phyloP scores from a whole-genome alignment of 208 protist genomes.

The Wallacemonas collosoma region DNA sequence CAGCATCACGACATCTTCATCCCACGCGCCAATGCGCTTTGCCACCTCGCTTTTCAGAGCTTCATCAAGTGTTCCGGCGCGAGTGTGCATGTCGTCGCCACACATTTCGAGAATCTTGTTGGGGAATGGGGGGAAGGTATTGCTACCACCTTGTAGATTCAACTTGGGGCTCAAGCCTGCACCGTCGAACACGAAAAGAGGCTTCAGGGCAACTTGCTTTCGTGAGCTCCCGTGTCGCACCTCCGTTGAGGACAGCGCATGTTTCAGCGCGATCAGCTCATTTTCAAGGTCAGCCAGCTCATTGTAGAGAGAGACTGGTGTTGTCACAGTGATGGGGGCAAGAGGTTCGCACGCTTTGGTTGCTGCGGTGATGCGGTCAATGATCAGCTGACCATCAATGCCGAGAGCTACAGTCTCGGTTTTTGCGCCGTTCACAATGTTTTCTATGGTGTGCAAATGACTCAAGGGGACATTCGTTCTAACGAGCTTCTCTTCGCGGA shows the following conservation, averaged over 20 bases:
- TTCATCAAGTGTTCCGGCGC: not conserved
- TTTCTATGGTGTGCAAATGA: constrained; percentile 26
- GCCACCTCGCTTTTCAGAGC: not conserved
- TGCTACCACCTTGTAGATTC: constrained; percentile 4
- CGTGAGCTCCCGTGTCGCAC: not conserved
- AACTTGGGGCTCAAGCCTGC: constrained; percentile 10
- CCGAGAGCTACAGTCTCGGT: constrained; percentile 31
- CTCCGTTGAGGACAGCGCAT: not conserved
- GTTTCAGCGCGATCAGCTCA: not conserved
- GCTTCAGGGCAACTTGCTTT: not conserved
- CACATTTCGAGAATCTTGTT: constrained; percentile 3
- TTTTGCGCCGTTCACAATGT: not conserved
- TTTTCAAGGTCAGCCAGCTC: constrained; percentile 25
- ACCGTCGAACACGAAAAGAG: constrained; percentile 14
- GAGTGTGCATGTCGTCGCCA: constrained; percentile 4
- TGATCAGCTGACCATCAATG: constrained; percentile 43
- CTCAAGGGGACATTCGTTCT: constrained; percentile 32
- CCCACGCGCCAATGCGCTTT: constrained; percentile 7
- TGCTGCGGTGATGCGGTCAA: constrained; percentile 36
- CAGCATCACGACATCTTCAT: constrained; percentile 15
- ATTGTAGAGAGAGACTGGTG: constrained; percentile 35
- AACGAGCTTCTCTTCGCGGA: constrained; percentile 31
- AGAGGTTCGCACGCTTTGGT: constrained; percentile 41
- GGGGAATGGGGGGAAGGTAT: not conserved
- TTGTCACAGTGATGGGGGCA: constrained; percentile 39